Evolutionary conservation across 225 moss, liverwort and hornwort genomes (phyloP).

Genomic region (Polytrichum formosum): DNA sequence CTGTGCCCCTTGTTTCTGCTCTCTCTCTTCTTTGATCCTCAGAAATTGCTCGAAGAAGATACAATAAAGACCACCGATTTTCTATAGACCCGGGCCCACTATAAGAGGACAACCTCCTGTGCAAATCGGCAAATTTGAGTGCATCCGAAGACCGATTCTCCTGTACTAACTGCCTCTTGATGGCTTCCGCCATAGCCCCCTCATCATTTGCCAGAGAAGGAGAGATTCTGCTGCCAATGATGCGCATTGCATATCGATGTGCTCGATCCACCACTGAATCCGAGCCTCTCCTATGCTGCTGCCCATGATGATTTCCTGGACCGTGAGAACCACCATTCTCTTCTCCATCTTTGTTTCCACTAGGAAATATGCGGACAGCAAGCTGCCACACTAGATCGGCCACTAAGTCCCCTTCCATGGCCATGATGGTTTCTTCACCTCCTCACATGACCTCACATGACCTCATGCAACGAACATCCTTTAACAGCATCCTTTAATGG

Average conservation of each 20-base stretch:
- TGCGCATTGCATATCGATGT: conserved; percentile 96
- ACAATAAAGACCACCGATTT: conserved; percentile 87
- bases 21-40: conserved; percentile 86
- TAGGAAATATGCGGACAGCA: conserved; percentile 76
- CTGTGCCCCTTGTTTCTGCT: conserved; percentile 76
- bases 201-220: conserved; percentile 93
- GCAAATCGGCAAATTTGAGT: conserved; percentile 90
- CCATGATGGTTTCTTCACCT: background rate
- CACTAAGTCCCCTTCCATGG: conserved; percentile 91
- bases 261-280: conserved; percentile 55
- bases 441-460: background rate
- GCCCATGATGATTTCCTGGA: background rate
- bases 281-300: conserved; percentile 19
- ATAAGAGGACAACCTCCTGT: conserved; percentile 70
- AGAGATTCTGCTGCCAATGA: conserved; percentile 92
- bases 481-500: background rate
- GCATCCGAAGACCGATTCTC: conserved; percentile 93
- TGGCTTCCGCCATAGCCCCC: conserved; percentile 91
- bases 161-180: conserved; percentile 89
- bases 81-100: conserved; percentile 83
- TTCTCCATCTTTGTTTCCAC: conserved; percentile 28
- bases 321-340: conserved; percentile 27
- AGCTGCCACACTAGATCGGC: conserved; percentile 94
- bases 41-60: conserved; percentile 80
- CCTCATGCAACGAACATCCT: background rate